These are phyloP conservation scores for Coniferiporia weirii DNA, from an alignment of 1,284 basidiomycete genomes.

Conservation along the genomic window DNA sequence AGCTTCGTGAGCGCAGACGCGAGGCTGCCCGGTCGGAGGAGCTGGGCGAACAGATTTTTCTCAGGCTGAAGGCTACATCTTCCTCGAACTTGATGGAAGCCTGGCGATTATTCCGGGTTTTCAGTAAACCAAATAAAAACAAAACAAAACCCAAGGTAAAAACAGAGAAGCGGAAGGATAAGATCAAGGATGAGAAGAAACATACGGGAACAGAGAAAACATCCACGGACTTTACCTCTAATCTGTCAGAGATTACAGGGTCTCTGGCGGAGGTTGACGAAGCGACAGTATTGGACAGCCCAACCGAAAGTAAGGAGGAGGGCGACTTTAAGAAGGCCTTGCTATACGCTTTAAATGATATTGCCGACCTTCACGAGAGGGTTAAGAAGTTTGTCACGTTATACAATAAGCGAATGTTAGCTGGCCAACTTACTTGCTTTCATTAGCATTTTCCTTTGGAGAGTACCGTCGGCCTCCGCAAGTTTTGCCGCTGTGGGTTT, in stretches of 20 bases:
- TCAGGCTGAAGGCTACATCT: conserved; percentile 41
- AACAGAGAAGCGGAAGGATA: conserved; percentile 20
- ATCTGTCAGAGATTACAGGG: conserved; percentile 11
- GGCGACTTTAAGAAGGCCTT: conserved; percentile 40
- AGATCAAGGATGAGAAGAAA: conserved; percentile 7
- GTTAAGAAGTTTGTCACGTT: conserved; percentile 51
- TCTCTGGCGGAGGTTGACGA: conserved; percentile 20
- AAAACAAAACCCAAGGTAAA: conserved; percentile 17
- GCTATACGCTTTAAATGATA: conserved; percentile 38
- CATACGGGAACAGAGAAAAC: not conserved
- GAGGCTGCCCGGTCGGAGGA: conserved; percentile 44
- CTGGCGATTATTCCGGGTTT: conserved; percentile 45
- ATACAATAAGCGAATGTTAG: not conserved
- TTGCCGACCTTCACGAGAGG: conserved; percentile 62
- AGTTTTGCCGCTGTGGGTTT: conserved; percentile 43
- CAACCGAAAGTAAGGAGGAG: conserved; percentile 33
- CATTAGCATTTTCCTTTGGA: conserved; percentile 59
- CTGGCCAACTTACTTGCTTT: not conserved
- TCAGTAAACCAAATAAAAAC: conserved; percentile 30
- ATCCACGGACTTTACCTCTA: conserved; percentile 15
- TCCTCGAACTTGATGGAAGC: conserved; percentile 45
- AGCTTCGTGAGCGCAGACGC: conserved; percentile 46
- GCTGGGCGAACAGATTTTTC: conserved; percentile 46
- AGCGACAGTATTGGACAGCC: conserved; percentile 30
- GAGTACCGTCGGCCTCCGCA: conserved; percentile 43